Evolutionary conservation across 805 yeast species (phyloP), one percentile per base, ranked within the genome.

Genomic region (Ogataea parapolymorpha): DNA sequence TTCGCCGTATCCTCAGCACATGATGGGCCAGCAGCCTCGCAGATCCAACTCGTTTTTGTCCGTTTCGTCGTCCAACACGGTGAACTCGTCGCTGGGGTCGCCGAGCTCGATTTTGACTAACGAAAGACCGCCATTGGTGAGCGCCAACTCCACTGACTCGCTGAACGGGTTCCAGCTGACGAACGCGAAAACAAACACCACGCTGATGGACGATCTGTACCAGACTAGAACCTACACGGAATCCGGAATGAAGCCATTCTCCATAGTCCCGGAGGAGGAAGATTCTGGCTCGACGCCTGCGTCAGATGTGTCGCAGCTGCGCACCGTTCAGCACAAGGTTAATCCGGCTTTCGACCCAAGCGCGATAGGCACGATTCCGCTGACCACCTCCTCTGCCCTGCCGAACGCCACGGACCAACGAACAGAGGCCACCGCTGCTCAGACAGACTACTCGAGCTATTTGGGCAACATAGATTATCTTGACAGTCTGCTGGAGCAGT

Each of bases 141-240:
- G 54, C 7, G 49, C 49, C 18, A 50, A 49, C 30, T 51, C 56
- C 1, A 37, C 54, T 1, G 59, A 50, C 18, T 50, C 61, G 10
- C 32, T 53, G 24, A 53, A 47, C 26, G 58, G 56, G 2, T 55
- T 55, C 33, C 55, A 48, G 30, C 39, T 62, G 23, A 49, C 62
- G 1, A 62, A 59, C 32, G 40, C 63, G 2, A 61, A 60, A 37
- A 61, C 66, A 2, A 61, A 62, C 41, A 55, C 65, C 10, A 61
- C 67, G 1, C 37, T 61, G 13, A 59, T 59, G 62, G 64, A 58
- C 32, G 67, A 61, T 34, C 38, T 61, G 12, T 59, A 62, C 43
- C 59, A 55, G 42, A 51, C 62, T 2, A 60, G 51, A 35, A 61
- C 65, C 1, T 60, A 56, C 27, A 61, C 65, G 0, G 64, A 44